Evolutionary conservation across 2,329 filamentous ascomycete genomes (phyloP).

Genomic region (Tolypocladium ophioglossoides): DNA sequence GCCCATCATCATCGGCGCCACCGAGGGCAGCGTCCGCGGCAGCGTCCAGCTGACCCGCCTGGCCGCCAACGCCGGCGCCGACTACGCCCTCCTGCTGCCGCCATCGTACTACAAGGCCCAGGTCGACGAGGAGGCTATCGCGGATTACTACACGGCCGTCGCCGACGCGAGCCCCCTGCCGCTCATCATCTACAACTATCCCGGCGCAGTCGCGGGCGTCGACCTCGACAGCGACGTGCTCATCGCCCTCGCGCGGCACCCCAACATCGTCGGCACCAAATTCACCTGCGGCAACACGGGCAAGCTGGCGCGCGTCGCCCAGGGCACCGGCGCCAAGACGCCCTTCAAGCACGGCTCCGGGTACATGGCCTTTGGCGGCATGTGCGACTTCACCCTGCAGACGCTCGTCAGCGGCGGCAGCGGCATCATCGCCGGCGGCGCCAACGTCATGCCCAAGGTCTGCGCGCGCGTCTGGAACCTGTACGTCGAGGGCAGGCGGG

Average conservation of each 20-base stretch:
- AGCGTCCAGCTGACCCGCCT: conserved; percentile 67
- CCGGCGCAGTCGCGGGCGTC: conserved; percentile 74
- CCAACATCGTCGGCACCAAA: conserved; percentile 80
- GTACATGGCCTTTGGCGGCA: conserved; percentile 81
- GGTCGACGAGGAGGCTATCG: conserved; percentile 63
- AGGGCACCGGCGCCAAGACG: conserved; percentile 60
- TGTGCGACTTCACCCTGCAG: conserved; percentile 80
- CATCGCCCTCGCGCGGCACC: conserved; percentile 67
- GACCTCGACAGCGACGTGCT: conserved; percentile 86
- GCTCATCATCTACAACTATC: conserved; percentile 86
- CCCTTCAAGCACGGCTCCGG: conserved; percentile 46
- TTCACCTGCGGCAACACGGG: conserved; percentile 89
- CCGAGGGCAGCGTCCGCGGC: conserved; percentile 69
- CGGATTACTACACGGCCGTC: conserved; percentile 65
- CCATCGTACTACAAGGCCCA: conserved; percentile 75
- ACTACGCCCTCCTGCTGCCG: conserved; percentile 70
- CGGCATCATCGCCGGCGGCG: conserved; percentile 77
- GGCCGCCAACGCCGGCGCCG: conserved; percentile 58
- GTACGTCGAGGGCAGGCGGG: conserved; percentile 59
- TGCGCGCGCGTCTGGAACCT: conserved; percentile 72
- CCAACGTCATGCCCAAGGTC: conserved; percentile 76
- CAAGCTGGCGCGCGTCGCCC: conserved; percentile 74
- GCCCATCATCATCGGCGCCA: conserved; percentile 76
- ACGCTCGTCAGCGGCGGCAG: conserved; percentile 69
- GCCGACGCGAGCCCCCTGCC: conserved; percentile 67